Evolutionary conservation across 208 protist species (phyloP).

Genomic region (Leishmania arabica): DNA sequence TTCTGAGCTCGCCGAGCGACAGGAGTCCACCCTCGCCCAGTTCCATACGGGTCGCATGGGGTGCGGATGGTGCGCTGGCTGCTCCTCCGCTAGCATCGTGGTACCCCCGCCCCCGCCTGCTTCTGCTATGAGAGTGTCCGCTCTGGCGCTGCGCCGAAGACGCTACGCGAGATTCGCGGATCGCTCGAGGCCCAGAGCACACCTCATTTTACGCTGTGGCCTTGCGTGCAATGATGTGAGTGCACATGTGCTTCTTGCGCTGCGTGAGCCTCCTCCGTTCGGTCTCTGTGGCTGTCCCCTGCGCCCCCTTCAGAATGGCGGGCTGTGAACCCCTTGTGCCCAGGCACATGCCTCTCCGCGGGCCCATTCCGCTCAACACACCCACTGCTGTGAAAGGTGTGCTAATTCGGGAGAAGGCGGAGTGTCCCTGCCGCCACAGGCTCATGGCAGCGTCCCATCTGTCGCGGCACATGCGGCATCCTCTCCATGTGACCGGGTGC

Average conservation of each 20-base stretch:
- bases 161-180: background rate
- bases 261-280: background rate
- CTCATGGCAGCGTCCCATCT: background rate
- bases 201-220: background rate
- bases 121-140: background rate
- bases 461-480: background rate
- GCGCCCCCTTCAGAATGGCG: background rate
- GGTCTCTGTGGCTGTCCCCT: background rate
- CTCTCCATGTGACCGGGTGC: background rate
- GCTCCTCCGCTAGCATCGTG: too few relatives aligned
- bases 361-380: too few relatives aligned
- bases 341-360: background rate
- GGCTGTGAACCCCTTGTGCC: background rate
- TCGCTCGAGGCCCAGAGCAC: background rate
- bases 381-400: too few relatives aligned
- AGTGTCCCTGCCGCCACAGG: background rate
- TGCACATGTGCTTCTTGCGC: background rate
- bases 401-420: background rate
- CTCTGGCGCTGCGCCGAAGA: background rate
- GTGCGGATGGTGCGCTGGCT: background rate
- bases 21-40: background rate
- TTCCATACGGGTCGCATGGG: background rate
- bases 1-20: background rate
- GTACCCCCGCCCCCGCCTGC: background rate
- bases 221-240: background rate